Percentiles rank a stretch among this genome's conserved stretches.
phyloP scores from a whole-genome alignment of 805 yeast species.

The Candida palmyrensis region DNA sequence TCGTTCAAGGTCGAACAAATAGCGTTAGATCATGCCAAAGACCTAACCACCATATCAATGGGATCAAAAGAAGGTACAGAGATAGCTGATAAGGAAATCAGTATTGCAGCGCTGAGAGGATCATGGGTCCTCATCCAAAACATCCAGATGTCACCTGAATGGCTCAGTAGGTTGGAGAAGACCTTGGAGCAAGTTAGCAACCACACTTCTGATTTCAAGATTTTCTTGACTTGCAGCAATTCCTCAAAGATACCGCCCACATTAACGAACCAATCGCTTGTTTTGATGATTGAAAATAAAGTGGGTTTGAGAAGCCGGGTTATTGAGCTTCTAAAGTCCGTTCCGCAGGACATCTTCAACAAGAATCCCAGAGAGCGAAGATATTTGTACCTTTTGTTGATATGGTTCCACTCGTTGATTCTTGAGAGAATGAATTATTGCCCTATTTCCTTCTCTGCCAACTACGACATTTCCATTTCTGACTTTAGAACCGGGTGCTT shows the following conservation, averaged over 20 bases:
- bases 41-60: slow-evolving; percentile 51
- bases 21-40: slow-evolving; percentile 25
- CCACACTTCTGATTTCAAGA: slow-evolving; percentile 37
- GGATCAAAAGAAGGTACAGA: slow-evolving; percentile 67
- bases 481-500: slow-evolving; percentile 52
- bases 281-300: slow-evolving; percentile 56
- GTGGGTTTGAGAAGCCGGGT: slow-evolving; percentile 54
- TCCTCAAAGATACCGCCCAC: slow-evolving; percentile 45
- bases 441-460: slow-evolving; percentile 58
- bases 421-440: slow-evolving; percentile 53
- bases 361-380: slow-evolving; percentile 38
- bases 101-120: slow-evolving; percentile 42
- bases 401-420: slow-evolving; percentile 69
- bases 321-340: slow-evolving; percentile 27
- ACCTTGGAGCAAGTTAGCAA: slow-evolving; percentile 24
- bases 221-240: slow-evolving; percentile 63
- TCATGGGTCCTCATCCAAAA: slow-evolving; percentile 79
- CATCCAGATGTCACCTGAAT: slow-evolving; percentile 60
- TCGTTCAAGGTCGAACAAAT: slow-evolving; percentile 45
- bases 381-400: slow-evolving; percentile 47
- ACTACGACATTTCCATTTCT: slow-evolving; percentile 68
- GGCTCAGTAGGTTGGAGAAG: slow-evolving; percentile 56
- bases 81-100: slow-evolving; percentile 52
- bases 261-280: slow-evolving; percentile 48
- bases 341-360: slow-evolving; percentile 11